phyloP scores from a whole-genome alignment of 179 eudicot genomes.

The Camellia oleifera region DNA sequence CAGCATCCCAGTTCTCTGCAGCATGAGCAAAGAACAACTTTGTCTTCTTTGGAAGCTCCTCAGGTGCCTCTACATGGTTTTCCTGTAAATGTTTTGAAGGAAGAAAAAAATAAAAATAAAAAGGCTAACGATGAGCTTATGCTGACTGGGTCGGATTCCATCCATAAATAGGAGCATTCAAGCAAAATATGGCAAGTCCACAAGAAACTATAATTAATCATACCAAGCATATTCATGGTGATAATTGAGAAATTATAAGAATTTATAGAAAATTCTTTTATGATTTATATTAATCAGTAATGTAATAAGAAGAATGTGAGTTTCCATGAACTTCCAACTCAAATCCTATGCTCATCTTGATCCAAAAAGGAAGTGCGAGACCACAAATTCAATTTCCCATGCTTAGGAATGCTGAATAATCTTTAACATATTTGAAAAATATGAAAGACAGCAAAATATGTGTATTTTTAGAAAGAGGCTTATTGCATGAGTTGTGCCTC shows the following conservation, averaged over 20 bases:
- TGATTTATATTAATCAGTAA: not conserved
- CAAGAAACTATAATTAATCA: not conserved
- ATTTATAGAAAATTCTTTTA: not conserved
- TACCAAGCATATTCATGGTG: not conserved
- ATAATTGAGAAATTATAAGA: not conserved
- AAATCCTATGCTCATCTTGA: not conserved
- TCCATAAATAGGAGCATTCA: not conserved
- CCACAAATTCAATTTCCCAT: not conserved
- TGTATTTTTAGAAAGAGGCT: not conserved
- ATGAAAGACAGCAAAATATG: not conserved
- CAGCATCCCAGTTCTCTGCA: constrained; percentile 74
- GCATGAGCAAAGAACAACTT: constrained; percentile 77
- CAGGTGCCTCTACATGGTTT: constrained; percentile 71
- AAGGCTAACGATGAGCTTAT: not conserved
- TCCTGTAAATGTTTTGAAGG: constrained; percentile 31
- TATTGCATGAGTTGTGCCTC: not conserved
- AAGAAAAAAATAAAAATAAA: not conserved
- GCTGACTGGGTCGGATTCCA: not conserved
- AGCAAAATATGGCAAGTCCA: not conserved
- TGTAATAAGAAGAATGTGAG: not conserved
- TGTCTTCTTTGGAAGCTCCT: constrained; percentile 69
- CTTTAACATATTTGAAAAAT: not conserved
- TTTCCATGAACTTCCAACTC: not conserved
- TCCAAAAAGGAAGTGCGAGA: not conserved
- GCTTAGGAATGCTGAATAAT: not conserved